Base-by-base conservation (phyloP, 2,329 filamentous ascomycete species). In the Aspergillus neoniger region DNA sequence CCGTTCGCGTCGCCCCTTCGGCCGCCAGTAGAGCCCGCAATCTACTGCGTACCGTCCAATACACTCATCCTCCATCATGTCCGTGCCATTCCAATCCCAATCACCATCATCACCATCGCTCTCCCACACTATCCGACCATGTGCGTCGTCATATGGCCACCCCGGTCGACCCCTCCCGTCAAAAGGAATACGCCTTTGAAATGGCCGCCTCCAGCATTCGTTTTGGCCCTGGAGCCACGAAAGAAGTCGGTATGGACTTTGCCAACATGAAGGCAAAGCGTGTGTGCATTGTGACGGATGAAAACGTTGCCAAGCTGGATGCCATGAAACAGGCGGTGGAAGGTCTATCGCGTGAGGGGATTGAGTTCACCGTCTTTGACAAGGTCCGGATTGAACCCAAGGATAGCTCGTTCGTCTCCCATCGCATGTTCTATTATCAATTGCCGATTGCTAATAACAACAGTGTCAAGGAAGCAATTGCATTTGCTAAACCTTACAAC, bases 161-260 rank as follows among this genome's bases (percentile, higher is more conserved):
- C 0, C 91, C 93, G 0, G 80, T 90, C 28, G 88, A 92, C 70
- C 79, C 83, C 8, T 84, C 85, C 2, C 85, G 87, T 65, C 86
- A 92, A 71, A 96, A 96, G 75, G 95, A 99, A 76, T 99, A 99
- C 79, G 95, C 95, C 14, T 99, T 99, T 74, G 95, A 99, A 77
- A 96, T 99, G 94, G 95, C 95, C 0, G 92, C 95, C 1, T 96
- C 91, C 1, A 91, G 90, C 28, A 97, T 99, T 71, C 88, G 95
- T 12, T 99, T 98, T 70, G 95, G 95, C 0, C 91, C 92, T 0
- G 95, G 95, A 5, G 91, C 90, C 59, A 99, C 95, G 23, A 91
- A 92, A 76, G 95, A 99, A 77, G 92, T 99, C 19, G 95, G 95
- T 65, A 98, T 98, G 95, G 95, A 99, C 77, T 88, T 98, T 68